Evolutionary conservation across 129 eudicot species (phyloP).

Genomic region (Solidago caesia): DNA sequence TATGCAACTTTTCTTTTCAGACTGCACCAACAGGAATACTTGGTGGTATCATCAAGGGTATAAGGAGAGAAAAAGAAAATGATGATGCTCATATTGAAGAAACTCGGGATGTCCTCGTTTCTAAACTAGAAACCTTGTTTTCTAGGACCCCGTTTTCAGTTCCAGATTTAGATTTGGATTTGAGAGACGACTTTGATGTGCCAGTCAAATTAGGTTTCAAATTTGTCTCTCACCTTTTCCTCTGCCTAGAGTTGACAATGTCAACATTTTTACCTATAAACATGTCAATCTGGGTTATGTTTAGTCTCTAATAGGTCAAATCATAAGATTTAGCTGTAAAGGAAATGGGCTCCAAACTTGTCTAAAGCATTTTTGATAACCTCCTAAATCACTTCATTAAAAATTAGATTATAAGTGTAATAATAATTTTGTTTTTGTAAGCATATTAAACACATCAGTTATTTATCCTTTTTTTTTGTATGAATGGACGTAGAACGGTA

Average conservation of each 20-base stretch:
- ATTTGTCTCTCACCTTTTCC: slow-evolving; percentile 18
- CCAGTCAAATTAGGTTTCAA: slow-evolving; percentile 59
- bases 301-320: neutral
- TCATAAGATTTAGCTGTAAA: neutral
- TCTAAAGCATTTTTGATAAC: slow-evolving; percentile 2
- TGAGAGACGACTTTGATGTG: slow-evolving; percentile 42
- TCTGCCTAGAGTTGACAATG: slow-evolving; percentile 14
- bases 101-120: slow-evolving; percentile 47
- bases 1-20: slow-evolving; percentile 39
- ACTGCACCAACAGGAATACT: slow-evolving; percentile 47
- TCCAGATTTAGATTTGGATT: slow-evolving; percentile 32
- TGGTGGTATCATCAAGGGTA: slow-evolving; percentile 70
- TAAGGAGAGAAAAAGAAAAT: slow-evolving; percentile 56
- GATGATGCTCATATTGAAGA: slow-evolving; percentile 35
- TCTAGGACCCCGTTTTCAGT: slow-evolving; percentile 75
- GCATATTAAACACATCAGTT: neutral
- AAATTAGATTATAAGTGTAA: neutral
- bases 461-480: too few relatives aligned
- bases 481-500: neutral
- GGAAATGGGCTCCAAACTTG: neutral
- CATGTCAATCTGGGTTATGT: neutral
- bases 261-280: neutral
- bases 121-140: slow-evolving; percentile 69
- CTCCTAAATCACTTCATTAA: neutral
- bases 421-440: neutral